These are phyloP conservation scores for Fibroporia radiculosa DNA, from an alignment of 768 basidiomycete genomes.

Conservation along the genomic window DNA sequence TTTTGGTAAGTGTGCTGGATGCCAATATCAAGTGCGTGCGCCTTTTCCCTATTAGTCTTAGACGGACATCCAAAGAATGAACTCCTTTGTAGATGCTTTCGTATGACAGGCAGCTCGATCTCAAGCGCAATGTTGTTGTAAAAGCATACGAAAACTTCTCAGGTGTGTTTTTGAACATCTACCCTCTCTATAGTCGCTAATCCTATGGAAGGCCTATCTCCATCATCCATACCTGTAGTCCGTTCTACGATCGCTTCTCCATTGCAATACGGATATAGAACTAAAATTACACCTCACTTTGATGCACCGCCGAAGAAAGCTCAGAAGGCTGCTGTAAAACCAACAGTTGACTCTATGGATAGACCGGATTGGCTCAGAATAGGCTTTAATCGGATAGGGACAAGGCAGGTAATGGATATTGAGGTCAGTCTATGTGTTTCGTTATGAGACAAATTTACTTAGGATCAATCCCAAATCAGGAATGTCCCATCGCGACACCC, in stretches of 20 bases:
- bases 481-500: slow-evolving; percentile 86
- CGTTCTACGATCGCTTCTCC: slow-evolving; percentile 80
- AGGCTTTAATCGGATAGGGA: slow-evolving; percentile 81
- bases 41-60: neutral
- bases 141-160: slow-evolving; percentile 82
- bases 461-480: slow-evolving; percentile 34
- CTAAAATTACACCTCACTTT: slow-evolving; percentile 97
- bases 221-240: slow-evolving; percentile 53
- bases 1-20: slow-evolving; percentile 86
- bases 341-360: slow-evolving; percentile 5
- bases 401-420: slow-evolving; percentile 76
- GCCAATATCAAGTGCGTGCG: slow-evolving; percentile 77
- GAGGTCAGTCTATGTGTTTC: slow-evolving; percentile 46
- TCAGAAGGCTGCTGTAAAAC: slow-evolving; percentile 18
- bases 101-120: slow-evolving; percentile 75
- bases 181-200: too few relatives aligned
- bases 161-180: slow-evolving; percentile 25
- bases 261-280: slow-evolving; percentile 85
- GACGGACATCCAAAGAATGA: neutral
- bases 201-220: slow-evolving; percentile 40
- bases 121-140: slow-evolving; percentile 81
- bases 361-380: slow-evolving; percentile 73
- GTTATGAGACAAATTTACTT: neutral
- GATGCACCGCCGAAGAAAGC: slow-evolving; percentile 55
- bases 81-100: slow-evolving; percentile 64